Conservation (phyloP, 2,329 filamentous ascomycete species). For the Blastomyces parvus region DNA sequence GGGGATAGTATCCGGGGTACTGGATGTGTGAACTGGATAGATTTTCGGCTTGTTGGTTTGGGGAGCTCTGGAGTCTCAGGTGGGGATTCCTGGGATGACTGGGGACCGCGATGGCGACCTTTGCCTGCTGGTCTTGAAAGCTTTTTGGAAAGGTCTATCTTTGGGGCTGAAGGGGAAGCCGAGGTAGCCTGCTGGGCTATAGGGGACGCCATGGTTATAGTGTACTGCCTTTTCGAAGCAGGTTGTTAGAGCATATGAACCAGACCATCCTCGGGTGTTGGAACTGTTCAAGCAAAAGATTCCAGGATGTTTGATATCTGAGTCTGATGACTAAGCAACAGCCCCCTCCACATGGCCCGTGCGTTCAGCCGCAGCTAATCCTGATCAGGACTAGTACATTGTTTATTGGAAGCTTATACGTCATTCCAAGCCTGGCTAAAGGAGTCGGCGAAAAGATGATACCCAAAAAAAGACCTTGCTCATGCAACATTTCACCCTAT, state of each 20-base stretch:
- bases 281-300: too few species aligned
- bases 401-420: too few species aligned
- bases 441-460: too few species aligned
- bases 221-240: neutral
- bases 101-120: conserved; percentile 22
- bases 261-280: too few species aligned
- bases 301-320: too few species aligned
- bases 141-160: conserved; percentile 34
- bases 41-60: conserved; percentile 52
- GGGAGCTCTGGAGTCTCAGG: conserved; percentile 69
- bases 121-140: conserved; percentile 27
- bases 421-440: too few species aligned
- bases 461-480: too few species aligned
- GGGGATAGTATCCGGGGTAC: conserved; percentile 70
- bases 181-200: conserved; percentile 13
- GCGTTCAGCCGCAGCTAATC: neutral
- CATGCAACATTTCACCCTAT: too few species aligned
- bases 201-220: conserved; percentile 15
- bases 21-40: conserved; percentile 56
- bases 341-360: too few species aligned
- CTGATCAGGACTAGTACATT: neutral
- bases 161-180: neutral
- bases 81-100: conserved; percentile 43
- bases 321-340: too few species aligned
- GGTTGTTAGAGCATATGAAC: neutral